Conservation (phyloP, 139 green algal genomes). For the Chlamydomonas urium region DNA sequence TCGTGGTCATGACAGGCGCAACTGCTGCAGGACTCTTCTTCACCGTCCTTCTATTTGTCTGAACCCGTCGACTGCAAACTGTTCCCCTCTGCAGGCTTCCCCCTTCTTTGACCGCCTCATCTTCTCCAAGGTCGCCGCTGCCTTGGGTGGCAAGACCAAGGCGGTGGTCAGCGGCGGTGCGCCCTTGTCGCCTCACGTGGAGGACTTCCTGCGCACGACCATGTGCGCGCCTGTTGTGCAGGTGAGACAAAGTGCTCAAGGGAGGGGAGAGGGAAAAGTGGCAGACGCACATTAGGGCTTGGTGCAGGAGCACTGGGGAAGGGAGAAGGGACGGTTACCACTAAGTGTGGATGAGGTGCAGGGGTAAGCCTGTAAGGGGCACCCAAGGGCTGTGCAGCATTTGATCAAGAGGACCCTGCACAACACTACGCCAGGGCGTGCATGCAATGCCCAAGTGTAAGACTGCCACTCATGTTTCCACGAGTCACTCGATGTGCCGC, state of each 20-base stretch:
- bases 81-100: constrained; percentile 31
- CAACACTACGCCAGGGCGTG: too few species aligned
- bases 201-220: constrained; percentile 79
- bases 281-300: neutral
- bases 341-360: neutral
- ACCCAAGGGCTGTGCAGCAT: too few species aligned
- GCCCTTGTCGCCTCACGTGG: constrained; percentile 78
- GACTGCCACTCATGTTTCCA: neutral
- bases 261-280: neutral
- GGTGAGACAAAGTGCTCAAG: neutral
- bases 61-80: too few species aligned
- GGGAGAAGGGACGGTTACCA: too few species aligned
- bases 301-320: neutral
- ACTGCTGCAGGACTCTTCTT: too few species aligned
- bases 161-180: constrained; percentile 79
- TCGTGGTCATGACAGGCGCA: too few species aligned
- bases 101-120: constrained; percentile 87
- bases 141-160: constrained; percentile 69
- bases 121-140: constrained; percentile 72
- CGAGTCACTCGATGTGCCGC: neutral
- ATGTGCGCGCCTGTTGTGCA: constrained; percentile 70
- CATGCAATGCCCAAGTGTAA: too few species aligned
- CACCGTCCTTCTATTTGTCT: too few species aligned
- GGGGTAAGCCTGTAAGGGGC: too few species aligned
- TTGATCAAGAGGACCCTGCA: too few species aligned